Evolutionary conservation across 306 rosid species (phyloP).

Genomic region (Vachellia pachyceras): DNA sequence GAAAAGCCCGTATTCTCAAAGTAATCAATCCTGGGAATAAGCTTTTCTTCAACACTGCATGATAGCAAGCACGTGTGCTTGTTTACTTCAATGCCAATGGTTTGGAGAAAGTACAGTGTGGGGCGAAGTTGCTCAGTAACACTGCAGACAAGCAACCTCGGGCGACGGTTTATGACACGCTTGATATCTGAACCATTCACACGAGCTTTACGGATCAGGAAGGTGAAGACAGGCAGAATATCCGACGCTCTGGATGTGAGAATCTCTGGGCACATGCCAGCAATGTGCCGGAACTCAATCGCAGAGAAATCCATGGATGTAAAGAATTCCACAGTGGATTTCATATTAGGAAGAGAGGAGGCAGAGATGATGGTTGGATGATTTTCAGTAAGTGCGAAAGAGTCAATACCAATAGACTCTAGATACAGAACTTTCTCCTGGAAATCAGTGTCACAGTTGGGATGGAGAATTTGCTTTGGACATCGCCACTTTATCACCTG

Average conservation of each 20-base stretch:
- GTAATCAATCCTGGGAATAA: slow-evolving; percentile 73
- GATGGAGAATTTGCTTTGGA: slow-evolving; percentile 49
- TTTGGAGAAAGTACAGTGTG: slow-evolving; percentile 88
- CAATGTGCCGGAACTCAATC: slow-evolving; percentile 64
- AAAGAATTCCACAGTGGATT: slow-evolving; percentile 67
- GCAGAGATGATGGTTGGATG: slow-evolving; percentile 68
- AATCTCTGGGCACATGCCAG: slow-evolving; percentile 81
- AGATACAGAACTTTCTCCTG: slow-evolving; percentile 72
- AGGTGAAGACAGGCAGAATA: slow-evolving; percentile 70
- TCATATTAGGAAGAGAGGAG: slow-evolving; percentile 60
- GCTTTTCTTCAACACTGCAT: slow-evolving; percentile 79
- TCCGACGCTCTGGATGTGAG: slow-evolving; percentile 67
- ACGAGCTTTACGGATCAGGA: slow-evolving; percentile 73
- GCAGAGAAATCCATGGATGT: slow-evolving; percentile 65
- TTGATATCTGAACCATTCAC: slow-evolving; percentile 62
- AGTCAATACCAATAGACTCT: slow-evolving; percentile 84
- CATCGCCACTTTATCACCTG: slow-evolving; percentile 61
- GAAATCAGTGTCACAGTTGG: slow-evolving; percentile 47
- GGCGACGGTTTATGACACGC: slow-evolving; percentile 76
- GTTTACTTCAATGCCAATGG: slow-evolving; percentile 74
- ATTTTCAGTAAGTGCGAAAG: slow-evolving; percentile 64
- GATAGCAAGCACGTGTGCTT: slow-evolving; percentile 76
- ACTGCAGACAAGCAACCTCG: slow-evolving; percentile 75
- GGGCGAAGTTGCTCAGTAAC: slow-evolving; percentile 80
- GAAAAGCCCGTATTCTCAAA: slow-evolving; percentile 75